phyloP scores from a whole-genome alignment of 768 basidiomycete genomes.

The Leccinum ochraceum region DNA sequence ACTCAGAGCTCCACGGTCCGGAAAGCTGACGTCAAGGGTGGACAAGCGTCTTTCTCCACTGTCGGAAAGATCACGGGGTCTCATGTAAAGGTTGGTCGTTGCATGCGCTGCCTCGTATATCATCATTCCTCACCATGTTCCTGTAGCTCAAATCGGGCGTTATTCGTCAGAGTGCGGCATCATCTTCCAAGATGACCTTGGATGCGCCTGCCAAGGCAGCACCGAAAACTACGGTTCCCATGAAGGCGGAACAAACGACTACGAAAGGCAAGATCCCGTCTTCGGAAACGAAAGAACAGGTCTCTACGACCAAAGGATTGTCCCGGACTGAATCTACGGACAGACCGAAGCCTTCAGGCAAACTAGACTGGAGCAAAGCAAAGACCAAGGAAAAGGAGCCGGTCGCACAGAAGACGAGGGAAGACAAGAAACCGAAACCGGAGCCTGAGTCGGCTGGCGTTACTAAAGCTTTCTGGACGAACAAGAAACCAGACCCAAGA shows the following conservation, averaged over 20 bases:
- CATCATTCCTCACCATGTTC: neutral
- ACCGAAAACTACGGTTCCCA: constrained; percentile 13
- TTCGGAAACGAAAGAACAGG: constrained; percentile 28
- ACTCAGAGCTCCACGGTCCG: constrained; percentile 34
- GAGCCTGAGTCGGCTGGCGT: neutral
- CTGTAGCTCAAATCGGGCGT: constrained; percentile 19
- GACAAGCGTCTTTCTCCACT: constrained; percentile 7
- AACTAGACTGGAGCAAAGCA: constrained; percentile 64
- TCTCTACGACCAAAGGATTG: constrained; percentile 26
- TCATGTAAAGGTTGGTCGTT: constrained; percentile 46
- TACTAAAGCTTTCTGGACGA: neutral
- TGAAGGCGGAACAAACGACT: constrained; percentile 15
- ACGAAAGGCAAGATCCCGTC: constrained; percentile 27
- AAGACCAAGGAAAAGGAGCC: constrained; percentile 43
- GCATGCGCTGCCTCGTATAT: neutral
- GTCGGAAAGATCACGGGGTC: constrained; percentile 48
- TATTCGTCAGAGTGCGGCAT: constrained; percentile 23
- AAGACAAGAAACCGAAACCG: constrained; percentile 21
- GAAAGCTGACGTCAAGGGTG: constrained; percentile 33
- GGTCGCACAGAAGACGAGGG: constrained; percentile 8
- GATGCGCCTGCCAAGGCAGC: constrained; percentile 21
- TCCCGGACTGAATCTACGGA: constrained; percentile 23
- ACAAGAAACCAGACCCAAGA: neutral
- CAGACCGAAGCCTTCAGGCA: constrained; percentile 44
- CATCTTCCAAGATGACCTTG: constrained; percentile 48